Base-by-base conservation (phyloP, 495 filamentous ascomycete species). In the Hypoxylon lienhwacheense region DNA sequence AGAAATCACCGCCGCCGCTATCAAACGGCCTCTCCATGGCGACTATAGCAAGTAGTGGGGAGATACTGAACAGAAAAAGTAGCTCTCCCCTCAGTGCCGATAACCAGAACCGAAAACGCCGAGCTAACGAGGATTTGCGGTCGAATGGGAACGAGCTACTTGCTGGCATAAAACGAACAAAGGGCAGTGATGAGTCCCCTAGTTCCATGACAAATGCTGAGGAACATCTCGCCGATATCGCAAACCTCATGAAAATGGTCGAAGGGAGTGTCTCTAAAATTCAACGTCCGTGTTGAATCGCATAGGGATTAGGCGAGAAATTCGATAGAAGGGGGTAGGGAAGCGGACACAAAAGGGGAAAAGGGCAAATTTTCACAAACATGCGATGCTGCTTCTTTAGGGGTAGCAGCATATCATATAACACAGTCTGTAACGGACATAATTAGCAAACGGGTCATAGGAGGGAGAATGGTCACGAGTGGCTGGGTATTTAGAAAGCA, bases 101-200 rank as follows among this genome's bases (percentile, higher is more conserved):
- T 15, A 55, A 36, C 22, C 57, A 56, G 24, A 66, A 62, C 16
- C 64, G 65, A 12, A 66, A 65, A 29, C 64, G 61, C 3, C 43
- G 25, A 7, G 33, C 31, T 12, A 55, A 53, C 4, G 65, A 55
- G 12, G 49, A 55, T 16, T 19, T 55, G 6, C 20, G 31, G 32
- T 24, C 45, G 15, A 60, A 57, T 7, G 47, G 47, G 17, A 34
- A 26, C 11, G 58, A 40, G 10, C 28, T 45, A 7, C 45, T 44
- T 7, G 31, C 47, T 11, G 43, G 32, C 10, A 47, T 14, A 2
- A 67, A 67, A 29, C 61, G 65, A 14, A 52, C 41, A 7, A 65
- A 35, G 41, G 63, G 55, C 29, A 35, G 36, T 15, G 61, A 62
- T 15, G 7, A 17, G n/a, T 19, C 32, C 19, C 6, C 19, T 10